Evolutionary conservation across 495 filamentous ascomycete species (phyloP), one percentile per base, ranked within the genome.

Genomic region (Poronia punctata): DNA sequence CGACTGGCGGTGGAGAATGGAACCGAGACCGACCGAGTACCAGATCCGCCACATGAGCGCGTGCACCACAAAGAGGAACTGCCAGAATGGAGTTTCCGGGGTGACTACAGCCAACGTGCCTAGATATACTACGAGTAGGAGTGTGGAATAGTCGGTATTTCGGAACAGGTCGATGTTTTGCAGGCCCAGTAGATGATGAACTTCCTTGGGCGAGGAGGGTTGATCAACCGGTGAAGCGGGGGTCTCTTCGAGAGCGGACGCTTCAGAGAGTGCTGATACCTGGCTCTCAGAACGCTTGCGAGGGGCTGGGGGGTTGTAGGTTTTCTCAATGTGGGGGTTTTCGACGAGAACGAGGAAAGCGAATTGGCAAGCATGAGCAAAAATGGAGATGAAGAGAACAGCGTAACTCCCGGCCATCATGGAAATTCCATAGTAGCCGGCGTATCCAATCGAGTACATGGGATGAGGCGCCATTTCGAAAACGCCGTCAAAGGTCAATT

Each of bases 381-480:
- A 65, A 47, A 98, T 86, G 12, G 93, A 97, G 57, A 95, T 94
- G 72, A 93, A 88, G 7, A 97, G 71, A 39, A 98, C 92, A 46
- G 86, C 85, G 69, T 97, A 97, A 66, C 93, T 97, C 34, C 93
- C 92, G 18, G 89, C 88, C 78, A 98, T 90, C 59, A 95, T 79
- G n/a, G 90, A 96, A 55, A 97, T 95, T 45, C 92, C 93, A 40
- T 98, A 98, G 64, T 94, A 98, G 19, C 92, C 92, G 17, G 88
- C 87, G 64, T 98, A 98, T 21, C 92, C 92, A 52, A 98, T 88
- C 30, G 89, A 94, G 68, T 98, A 98, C 92, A 98, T 98, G 27
- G 92, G 92, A 61, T 98, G 92, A 17, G 92, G 92, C 31, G 93
- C 92, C 84, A 98, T 94, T 64, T 98, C 92, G 59, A 96, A 98